Percentiles rank a stretch among this genome's conserved stretches.
Evolutionary conservation across 2,329 filamentous ascomycete species (phyloP).

Genomic region (Claviceps maximensis): DNA sequence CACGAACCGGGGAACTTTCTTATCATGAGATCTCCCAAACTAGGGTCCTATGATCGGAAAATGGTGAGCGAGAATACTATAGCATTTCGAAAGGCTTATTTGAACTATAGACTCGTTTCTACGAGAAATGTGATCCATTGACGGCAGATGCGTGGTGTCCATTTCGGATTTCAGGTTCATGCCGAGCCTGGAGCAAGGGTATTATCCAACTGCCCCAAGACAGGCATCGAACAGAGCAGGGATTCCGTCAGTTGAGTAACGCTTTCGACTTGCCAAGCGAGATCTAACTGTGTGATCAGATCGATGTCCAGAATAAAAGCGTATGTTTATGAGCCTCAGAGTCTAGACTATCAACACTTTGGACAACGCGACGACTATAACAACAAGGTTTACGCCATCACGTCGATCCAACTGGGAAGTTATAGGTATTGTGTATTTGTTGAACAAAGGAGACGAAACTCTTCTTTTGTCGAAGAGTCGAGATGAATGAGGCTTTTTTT

Average conservation of each 20-base stretch:
- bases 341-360: neutral
- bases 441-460: conserved; percentile 15
- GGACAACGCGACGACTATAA: neutral
- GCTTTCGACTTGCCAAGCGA: too few relatives aligned
- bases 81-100: neutral
- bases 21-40: too few relatives aligned
- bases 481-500: conserved; percentile 29
- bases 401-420: conserved; percentile 14
- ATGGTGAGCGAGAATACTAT: conserved; percentile 2
- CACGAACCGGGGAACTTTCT: neutral
- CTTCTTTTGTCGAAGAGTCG: conserved; percentile 21
- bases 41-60: too few relatives aligned
- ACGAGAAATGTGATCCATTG: neutral
- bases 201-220: neutral
- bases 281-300: too few relatives aligned
- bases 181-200: neutral
- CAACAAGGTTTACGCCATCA: neutral
- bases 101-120: neutral
- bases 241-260: too few relatives aligned
- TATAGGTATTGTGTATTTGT: conserved; percentile 3
- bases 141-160: neutral
- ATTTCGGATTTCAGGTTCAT: neutral
- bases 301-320: too few relatives aligned
- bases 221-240: too few relatives aligned
- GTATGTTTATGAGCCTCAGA: neutral